Evolutionary conservation across 2,329 filamentous ascomycete species (phyloP), one percentile per base, ranked within the genome.

Genomic region (Cercospora sojina): DNA sequence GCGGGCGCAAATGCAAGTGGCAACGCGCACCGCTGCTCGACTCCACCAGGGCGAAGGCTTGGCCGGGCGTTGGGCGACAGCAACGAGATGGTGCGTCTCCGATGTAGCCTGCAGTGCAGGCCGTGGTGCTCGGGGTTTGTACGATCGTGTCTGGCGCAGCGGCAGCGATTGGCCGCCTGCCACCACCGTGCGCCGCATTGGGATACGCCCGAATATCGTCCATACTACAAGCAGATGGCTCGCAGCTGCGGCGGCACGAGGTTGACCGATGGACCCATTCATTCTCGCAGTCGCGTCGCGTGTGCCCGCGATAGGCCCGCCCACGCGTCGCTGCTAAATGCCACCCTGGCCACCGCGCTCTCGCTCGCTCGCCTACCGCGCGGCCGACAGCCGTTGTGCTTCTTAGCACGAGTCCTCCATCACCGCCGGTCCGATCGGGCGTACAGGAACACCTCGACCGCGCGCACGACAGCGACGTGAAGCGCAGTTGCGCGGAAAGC

Each of bases 41-140:
- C 62, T 49, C 43, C 43, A 49, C 43, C 43, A 3, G 18, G 16
- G 43, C 43, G 3, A 2, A 41, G 16, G 35, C 35, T n/a, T 41
- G 35, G 35, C 35, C 35, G 35, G 43, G 35, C 66, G 68, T 68
- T 66, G 68, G 56, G 59, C 57, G 62, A 41, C 49, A 31, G 64
- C 60, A 58, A 41, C 35, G 59, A 62, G 64, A 70, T 67, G 64
- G 64, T 57, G 60, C 66, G 29, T 47, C 62, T 35, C 35, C 41
- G 59, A 47, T 35, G 41, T 43, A 47, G 38, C 29, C 23, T 41
- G 35, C 35, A 41, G 35, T 41, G 61, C 59, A 61, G 38, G 59
- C 38, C 35, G 38, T 51, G 27, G 47, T 57, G 47, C 56, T 23
- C 63, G 32, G 63, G 32, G 32, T 41, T 59, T 59, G 64, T 62